Base-by-base conservation (phyloP, 2,329 filamentous ascomycete genomes). In the Colletotrichum lentis region DNA sequence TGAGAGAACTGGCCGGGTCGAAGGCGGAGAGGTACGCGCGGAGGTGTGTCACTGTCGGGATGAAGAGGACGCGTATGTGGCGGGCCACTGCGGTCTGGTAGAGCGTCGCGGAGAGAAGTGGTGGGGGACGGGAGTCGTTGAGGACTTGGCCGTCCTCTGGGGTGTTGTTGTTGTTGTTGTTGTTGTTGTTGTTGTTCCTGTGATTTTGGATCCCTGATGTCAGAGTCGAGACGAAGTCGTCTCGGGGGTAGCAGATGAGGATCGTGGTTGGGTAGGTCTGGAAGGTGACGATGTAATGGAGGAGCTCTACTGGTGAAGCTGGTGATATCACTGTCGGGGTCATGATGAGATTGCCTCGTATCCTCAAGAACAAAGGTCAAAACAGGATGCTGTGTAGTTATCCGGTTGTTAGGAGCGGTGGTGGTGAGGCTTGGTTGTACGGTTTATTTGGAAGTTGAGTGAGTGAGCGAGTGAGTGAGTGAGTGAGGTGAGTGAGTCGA, bases 21-120 rank as follows among this genome's bases (percentile, higher is more conserved):
- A 87, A 85, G 59, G 87, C 83, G 49, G 90, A 83, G 20, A 97
- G 83, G 73, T 90, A 92, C 43, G 92, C 92, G 62, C 93, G 90
- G 7, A 97, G 85, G 76, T 92, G 89, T 24, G 91, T 88, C 62
- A 96, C 85, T 2, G 91, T 93, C 0, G 92, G 88, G 62, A 88
- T 86, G 78, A 96, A 97, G 43, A 87, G 80, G 10, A 94, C 78
- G 62, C 86, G 87, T 70, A 96, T 85, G 73, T 90, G 88, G 37
- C 88, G 86, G 8, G 92, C 90, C 3, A 86, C 84, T 54, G 90
- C 86, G 35, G 94, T 82, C 70, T 92, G 86, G 62, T 89, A 85
- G 16, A 97, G 86, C 0, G 91, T 89, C 35, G 89, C 86, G 18
- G 83, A 80, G 7, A 92, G 79, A 8, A 93, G 80, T 1, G 59